Evolutionary conservation across 768 basidiomycete species (phyloP), one percentile per base, ranked within the genome.

Genomic region (Rhodotorula sphaerocarpa): DNA sequence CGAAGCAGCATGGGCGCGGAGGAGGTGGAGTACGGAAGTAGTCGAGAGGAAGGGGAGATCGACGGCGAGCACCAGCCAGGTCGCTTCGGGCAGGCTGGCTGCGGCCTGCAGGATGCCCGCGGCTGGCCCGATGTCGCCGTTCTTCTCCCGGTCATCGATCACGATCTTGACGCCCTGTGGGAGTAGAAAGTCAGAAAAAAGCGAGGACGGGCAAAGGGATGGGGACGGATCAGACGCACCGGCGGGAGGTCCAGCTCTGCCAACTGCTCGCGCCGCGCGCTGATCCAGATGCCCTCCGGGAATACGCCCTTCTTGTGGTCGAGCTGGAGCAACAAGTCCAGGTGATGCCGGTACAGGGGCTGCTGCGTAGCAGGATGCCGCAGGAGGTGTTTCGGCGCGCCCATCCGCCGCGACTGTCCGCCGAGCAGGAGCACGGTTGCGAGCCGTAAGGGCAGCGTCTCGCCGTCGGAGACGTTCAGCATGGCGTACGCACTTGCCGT

Each of bases 71-170:
- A 63, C 50, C 6, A 65, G 48, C 44, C 57, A 55, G 5, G 66
- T 62, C 11, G 48, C 34, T 23, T n/a, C 21, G 16, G 60, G 66
- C 12, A 54, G 30, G 2, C 23, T 21, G 16, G 33, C n/a, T 42
- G 57, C 56, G 14, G 66, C 70, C 20, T 62, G 55, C 9, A 70
- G 47, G 12, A 70, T 56, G 2, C 66, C 70, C 5, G 55, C 41
- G 0, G 70, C 70, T 18, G 70, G 70, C 1, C 68, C 68, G 47
- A 63, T 66, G 44, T 68, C 59, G n/a, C 58, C 64, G 15, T 52
- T 43, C 14, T 16, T 55, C 1, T 33, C 50, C 18, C 43, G 41
- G 27, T 58, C 57, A 36, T 63, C 61, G 21, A 59, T 16, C 16
- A 69, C 27, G 12, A 15, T 5, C 5, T 52, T 9, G n/a, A 42